These are phyloP conservation scores for Boletus albobrunnescens DNA, from an alignment of 1,284 basidiomycete genomes.

Conservation along the genomic window DNA sequence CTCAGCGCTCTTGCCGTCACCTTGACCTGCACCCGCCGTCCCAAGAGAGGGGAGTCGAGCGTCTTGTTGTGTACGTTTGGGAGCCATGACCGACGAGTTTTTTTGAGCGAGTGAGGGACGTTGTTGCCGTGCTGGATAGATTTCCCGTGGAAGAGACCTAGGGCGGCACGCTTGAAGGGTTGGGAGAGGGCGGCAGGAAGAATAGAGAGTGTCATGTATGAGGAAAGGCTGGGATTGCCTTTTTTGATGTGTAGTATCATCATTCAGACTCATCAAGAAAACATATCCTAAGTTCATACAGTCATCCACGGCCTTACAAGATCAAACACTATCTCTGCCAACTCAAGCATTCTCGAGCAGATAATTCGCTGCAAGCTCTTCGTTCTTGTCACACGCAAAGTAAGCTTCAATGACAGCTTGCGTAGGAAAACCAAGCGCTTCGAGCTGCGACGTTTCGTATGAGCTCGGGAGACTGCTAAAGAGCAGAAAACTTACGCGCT, in stretches of 20 bases:
- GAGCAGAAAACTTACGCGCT: constrained; percentile 1
- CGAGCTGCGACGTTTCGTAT: not conserved
- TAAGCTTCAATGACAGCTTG: constrained; percentile 8
- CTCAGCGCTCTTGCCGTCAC: constrained; percentile 70
- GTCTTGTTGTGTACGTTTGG: constrained; percentile 81
- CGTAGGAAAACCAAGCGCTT: constrained; percentile 7
- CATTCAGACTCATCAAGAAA: too few species aligned
- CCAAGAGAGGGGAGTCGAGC: constrained; percentile 63
- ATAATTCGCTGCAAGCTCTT: constrained; percentile 8
- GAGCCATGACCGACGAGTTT: constrained; percentile 87
- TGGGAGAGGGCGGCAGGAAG: constrained; percentile 41
- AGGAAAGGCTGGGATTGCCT: not conserved
- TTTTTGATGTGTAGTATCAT: too few species aligned
- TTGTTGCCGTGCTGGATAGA: constrained; percentile 83
- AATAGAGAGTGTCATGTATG: constrained; percentile 15
- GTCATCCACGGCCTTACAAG: not conserved
- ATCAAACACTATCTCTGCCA: not conserved
- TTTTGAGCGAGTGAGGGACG: constrained; percentile 86
- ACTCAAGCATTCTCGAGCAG: constrained; percentile 2
- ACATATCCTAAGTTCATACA: not conserved
- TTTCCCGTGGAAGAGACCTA: constrained; percentile 78
- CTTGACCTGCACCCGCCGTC: constrained; percentile 57
- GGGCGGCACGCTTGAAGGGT: constrained; percentile 73
- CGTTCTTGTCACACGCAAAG: constrained; percentile 10
- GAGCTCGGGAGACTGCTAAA: not conserved